Evolutionary conservation across 1,139 yeast species (phyloP).

Genomic region (Pneumocystis sp.): DNA sequence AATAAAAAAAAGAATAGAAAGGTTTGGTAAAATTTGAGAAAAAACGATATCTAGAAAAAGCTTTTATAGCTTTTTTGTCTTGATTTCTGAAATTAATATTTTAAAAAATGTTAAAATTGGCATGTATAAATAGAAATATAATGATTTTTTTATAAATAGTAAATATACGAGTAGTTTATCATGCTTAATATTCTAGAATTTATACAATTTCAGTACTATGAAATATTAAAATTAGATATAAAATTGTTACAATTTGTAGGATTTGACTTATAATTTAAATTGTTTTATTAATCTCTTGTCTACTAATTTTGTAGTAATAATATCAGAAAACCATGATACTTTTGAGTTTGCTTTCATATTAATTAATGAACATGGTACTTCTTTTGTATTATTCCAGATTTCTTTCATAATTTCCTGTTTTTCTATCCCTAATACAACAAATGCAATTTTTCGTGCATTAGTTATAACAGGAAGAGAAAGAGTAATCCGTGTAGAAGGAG

Average conservation of each 20-base stretch:
- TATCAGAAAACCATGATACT: slow-evolving; percentile 95
- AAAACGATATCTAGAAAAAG: background rate
- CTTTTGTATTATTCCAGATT: slow-evolving; percentile 95
- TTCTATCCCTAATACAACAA: slow-evolving; percentile 37
- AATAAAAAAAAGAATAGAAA: slow-evolving; percentile 10
- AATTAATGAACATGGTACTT: slow-evolving; percentile 83
- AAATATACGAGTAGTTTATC: background rate
- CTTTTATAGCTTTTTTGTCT: slow-evolving; percentile 4
- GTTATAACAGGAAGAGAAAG: slow-evolving; percentile 88
- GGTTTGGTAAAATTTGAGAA: slow-evolving; percentile 4
- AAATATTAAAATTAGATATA: background rate
- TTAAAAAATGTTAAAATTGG: background rate
- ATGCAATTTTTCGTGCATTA: slow-evolving; percentile 42
- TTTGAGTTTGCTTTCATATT: slow-evolving; percentile 94
- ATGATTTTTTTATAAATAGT: background rate
- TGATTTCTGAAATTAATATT: background rate
- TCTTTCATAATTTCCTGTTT: slow-evolving; percentile 87
- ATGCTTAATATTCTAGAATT: background rate
- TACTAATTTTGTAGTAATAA: slow-evolving; percentile 79
- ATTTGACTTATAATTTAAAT: slow-evolving; percentile 16
- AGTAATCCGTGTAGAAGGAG: slow-evolving; percentile 78
- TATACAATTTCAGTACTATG: background rate
- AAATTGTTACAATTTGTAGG: background rate
- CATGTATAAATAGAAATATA: background rate
- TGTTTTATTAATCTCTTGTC: slow-evolving; percentile 23